phyloP scores from a whole-genome alignment of 1,284 basidiomycete genomes.

The Sphagnurus paluster region DNA sequence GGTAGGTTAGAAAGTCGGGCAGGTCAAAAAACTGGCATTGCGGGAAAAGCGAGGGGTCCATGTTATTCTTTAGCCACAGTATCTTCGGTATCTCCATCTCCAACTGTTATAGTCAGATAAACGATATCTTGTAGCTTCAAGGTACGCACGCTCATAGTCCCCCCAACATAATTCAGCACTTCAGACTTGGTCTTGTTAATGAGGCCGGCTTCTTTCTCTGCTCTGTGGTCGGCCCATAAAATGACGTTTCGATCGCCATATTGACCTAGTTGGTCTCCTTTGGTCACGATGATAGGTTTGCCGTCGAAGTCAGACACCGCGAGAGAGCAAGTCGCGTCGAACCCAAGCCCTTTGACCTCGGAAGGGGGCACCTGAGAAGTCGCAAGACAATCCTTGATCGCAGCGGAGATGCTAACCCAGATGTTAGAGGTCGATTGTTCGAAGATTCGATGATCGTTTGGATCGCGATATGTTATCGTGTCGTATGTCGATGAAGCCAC shows the following conservation, averaged over 20 bases:
- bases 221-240: conserved; percentile 94
- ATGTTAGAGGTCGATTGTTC: conserved; percentile 91
- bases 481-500: conserved; percentile 78
- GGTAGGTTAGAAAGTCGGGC: conserved; percentile 95
- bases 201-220: conserved; percentile 85
- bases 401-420: conserved; percentile 78
- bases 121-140: background rate
- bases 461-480: conserved; percentile 85
- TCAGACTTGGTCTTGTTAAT: conserved; percentile 87
- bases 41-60: conserved; percentile 75
- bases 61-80: conserved; percentile 93
- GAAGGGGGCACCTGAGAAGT: conserved; percentile 61
- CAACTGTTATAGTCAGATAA: conserved; percentile 48
- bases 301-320: conserved; percentile 83
- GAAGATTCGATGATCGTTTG: conserved; percentile 87
- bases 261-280: conserved; percentile 62
- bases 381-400: conserved; percentile 70
- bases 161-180: conserved; percentile 94
- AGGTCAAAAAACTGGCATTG: conserved; percentile 95
- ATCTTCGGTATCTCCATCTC: conserved; percentile 98
- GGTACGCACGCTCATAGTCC: conserved; percentile 87
- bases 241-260: conserved; percentile 82
- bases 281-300: conserved; percentile 79
- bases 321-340: conserved; percentile 96
- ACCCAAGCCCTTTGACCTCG: conserved; percentile 87